phyloP scores from a whole-genome alignment of 805 yeast species.

The Spathaspora arborariae region DNA sequence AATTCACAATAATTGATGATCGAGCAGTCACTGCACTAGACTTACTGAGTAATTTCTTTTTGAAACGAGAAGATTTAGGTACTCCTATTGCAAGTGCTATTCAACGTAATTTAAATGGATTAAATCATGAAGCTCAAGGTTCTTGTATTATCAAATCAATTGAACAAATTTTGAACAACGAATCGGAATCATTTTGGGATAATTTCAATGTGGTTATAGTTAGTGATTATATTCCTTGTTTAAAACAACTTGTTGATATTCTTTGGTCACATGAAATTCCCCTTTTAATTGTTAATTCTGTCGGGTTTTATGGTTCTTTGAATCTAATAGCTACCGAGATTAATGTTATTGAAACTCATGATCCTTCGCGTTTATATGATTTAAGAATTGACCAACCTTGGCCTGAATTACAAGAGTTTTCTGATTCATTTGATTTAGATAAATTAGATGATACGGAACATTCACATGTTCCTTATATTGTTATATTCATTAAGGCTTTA shows the following conservation, averaged over 20 bases:
- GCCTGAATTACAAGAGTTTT: conserved; percentile 55
- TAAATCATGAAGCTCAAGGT: conserved; percentile 59
- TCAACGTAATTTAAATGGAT: conserved; percentile 42
- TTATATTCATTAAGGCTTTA: conserved; percentile 55
- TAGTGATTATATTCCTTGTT: conserved; percentile 22
- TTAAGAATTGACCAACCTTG: conserved; percentile 69
- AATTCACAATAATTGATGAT: conserved; percentile 56
- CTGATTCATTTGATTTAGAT: conserved; percentile 48
- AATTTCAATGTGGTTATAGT: conserved; percentile 49
- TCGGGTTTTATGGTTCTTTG: conserved; percentile 66
- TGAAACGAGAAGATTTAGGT: conserved; percentile 44
- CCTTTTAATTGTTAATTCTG: conserved; percentile 44
- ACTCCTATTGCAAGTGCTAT: conserved; percentile 35
- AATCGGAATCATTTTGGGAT: conserved; percentile 37
- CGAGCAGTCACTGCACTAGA: conserved; percentile 38
- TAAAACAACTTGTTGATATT: conserved; percentile 26
- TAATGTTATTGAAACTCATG: conserved; percentile 70
- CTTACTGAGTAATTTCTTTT: conserved; percentile 60
- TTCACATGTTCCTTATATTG: conserved; percentile 68
- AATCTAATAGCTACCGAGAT: conserved; percentile 52
- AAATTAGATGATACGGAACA: conserved; percentile 41
- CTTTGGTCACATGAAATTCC: conserved; percentile 51
- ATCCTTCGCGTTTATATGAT: conserved; percentile 60
- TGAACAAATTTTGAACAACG: conserved; percentile 8
- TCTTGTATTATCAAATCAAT: conserved; percentile 14